Evolutionary conservation across 1,139 yeast genomes (phyloP), one percentile per base, ranked within the genome.

Genomic region (Kurtzmaniella quercitrusa): DNA sequence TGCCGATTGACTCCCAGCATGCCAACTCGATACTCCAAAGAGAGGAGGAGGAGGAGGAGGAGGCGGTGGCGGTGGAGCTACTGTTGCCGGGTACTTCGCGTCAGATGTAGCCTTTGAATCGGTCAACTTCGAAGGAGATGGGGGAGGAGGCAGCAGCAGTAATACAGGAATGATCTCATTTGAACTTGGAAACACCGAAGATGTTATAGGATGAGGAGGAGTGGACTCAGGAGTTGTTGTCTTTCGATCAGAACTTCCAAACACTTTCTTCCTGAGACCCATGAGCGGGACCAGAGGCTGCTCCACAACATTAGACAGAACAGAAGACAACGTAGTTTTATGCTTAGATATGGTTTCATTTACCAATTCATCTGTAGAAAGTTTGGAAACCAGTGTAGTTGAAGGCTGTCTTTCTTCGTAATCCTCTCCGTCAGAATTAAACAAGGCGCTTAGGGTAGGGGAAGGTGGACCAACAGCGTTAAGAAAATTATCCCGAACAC

Each of bases 51-150:
- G 41, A 29, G 49, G 39, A 31, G 48, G 39, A 40, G 47, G 40
- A 41, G 44, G 24, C 24, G 36, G 23, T 21, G 33, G 34, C 39
- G 21, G 29, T 21, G 23, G 4, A 21, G 23, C 23, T 21, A 8
- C 23, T 8, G 4, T 8, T 21, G 8, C 23, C 23, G 8, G 23
- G 8, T 4, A 21, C 8, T 4, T 21, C 23, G 4, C 8, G 8
- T 21, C 23, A 21, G 8, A 8, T 4, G 8, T 8, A 21, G 8
- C 23, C 23, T 7, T 34, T 27, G 12, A 41, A 31, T 19, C 9
- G n/a, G 29, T 27, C 49, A 43, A 15, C 44, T 48, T 17, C 19
- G 56, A 58, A 7, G 54, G 56, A 19, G 50, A 46, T 27, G 48
- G 40, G 4, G 44, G 48, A 7, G 50, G 18, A 10, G 45, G 31